Base-by-base conservation (phyloP, 2,329 filamentous ascomycete genomes). In the Tolypocladium endophyticum region DNA sequence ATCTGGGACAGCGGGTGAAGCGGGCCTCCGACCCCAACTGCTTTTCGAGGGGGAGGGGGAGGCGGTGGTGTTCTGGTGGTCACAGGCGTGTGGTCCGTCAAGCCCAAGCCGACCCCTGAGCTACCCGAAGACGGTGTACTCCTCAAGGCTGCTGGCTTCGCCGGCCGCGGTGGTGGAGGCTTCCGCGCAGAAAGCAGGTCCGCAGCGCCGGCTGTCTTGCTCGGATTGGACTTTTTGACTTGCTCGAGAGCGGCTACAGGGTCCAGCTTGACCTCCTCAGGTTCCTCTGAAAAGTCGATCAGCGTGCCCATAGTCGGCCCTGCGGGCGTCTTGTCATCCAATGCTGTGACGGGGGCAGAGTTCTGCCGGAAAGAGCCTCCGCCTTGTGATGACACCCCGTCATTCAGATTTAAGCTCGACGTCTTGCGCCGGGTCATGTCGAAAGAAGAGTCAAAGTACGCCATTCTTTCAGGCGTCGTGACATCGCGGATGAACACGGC, bases 401-500 rank as follows among this genome's bases (percentile, higher is more conserved):
- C 69, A 38, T 72, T 67, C 14, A 69, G 60, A 2, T 65, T 64
- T 54, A 64, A 59, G 56, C 63, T 69, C n/a, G 69, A 64, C 28
- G 65, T 59, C 54, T 67, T 71, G 38, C 63, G 67, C 4, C 66
- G 68, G 1, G 63, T 59, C 12, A 69, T 58, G 14, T 73, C 70
- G 57, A 77, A 76, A 0, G 74, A 71, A 1, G 85, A 80, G 64
- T 96, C 90, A 68, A 97, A 97, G 71, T 94, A 97, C 0, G 84
- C 84, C 16, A 84, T 67, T 14, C 67, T 79, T 43, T 89, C 82
- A 0, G 88, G 83, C 0, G 91, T 96, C 0, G 94, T 99, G 28
- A 99, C 90, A 72, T 99, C 94, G 59, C 95, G 84, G 64, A 99
- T 97, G 72, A 97, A 97, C 8, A 99, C 85, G 0, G 87, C 94